Percentiles rank a stretch among this genome's conserved stretches.
Conservation (phyloP, 257 asterid genomes). For the Echium plantagineum region DNA sequence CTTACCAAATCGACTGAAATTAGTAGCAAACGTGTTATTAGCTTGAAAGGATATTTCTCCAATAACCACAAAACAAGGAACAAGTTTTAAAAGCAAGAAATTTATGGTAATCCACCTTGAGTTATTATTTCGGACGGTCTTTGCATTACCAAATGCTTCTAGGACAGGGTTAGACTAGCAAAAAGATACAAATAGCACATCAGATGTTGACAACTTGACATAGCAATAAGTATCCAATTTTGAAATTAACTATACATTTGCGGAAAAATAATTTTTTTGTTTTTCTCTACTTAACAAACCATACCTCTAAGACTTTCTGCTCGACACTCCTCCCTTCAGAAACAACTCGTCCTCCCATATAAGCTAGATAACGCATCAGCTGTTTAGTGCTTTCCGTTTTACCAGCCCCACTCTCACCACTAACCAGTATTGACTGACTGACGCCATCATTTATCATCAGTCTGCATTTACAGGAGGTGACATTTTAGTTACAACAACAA, state of each 20-base stretch:
- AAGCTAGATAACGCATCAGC: conserved; percentile 96
- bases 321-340: conserved; percentile 87
- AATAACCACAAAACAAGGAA: neutral
- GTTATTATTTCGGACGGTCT: conserved; percentile 95
- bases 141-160: conserved; percentile 99
- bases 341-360: conserved; percentile 94
- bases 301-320: conserved; percentile 97
- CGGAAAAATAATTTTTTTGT: neutral
- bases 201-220: conserved; percentile 1
- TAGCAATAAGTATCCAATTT: neutral
- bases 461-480: conserved; percentile 30
- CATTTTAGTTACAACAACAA: conserved; percentile 5
- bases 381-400: conserved; percentile 96
- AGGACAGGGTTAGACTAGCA: conserved; percentile 97
- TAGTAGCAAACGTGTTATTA: conserved; percentile 16
- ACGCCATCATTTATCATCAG: conserved; percentile 90
- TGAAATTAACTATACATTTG: neutral
- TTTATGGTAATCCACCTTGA: conserved; percentile 46
- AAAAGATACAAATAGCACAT: conserved; percentile 5
- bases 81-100: neutral
- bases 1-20: conserved; percentile 94
- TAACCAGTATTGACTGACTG: conserved; percentile 93
- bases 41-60: conserved; percentile 4
- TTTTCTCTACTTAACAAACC: conserved; percentile 5
- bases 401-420: conserved; percentile 99